Conservation (phyloP, 1,284 basidiomycete genomes). For the Marasmius oreades region DNA sequence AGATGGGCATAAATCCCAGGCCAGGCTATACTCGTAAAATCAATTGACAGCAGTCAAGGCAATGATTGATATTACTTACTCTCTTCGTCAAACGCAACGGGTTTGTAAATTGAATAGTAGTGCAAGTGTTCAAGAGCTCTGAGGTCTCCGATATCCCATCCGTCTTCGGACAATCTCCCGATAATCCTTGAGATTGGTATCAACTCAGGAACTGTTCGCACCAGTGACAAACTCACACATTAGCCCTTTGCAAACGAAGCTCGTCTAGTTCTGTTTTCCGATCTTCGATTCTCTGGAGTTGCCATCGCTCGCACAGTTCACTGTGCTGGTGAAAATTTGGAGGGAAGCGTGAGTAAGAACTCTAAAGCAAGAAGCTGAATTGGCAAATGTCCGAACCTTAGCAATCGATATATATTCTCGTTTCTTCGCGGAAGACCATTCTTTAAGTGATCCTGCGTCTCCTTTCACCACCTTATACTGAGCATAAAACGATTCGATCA, state of each 20-base stretch:
- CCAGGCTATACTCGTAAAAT: background rate
- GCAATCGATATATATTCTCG: background rate
- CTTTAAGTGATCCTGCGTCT: background rate
- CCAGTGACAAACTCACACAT: constrained; percentile 1
- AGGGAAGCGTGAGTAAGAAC: background rate
- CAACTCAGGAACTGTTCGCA: background rate
- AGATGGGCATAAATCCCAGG: no score
- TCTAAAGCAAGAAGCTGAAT: background rate
- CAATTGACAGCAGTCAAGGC: no score
- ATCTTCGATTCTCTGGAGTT: background rate
- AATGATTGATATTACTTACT: background rate
- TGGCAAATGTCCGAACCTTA: background rate
- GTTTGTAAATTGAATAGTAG: background rate
- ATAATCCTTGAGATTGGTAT: background rate
- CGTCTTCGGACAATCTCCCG: background rate
- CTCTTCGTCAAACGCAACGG: background rate
- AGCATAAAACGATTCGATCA: constrained; percentile 2
- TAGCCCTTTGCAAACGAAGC: constrained; percentile 1
- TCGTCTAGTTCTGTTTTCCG: constrained; percentile 4
- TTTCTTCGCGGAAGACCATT: constrained; percentile 3
- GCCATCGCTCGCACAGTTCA: constrained; percentile 5
- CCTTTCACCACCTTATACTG: constrained; percentile 6
- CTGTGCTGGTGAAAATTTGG: constrained; percentile 2
- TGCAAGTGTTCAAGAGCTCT: background rate
- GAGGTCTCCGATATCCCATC: background rate